Evolutionary conservation across 192 early-diverging fungal species (phyloP), one percentile per base, ranked within the genome.

Genomic region (Phycomyces nitens): DNA sequence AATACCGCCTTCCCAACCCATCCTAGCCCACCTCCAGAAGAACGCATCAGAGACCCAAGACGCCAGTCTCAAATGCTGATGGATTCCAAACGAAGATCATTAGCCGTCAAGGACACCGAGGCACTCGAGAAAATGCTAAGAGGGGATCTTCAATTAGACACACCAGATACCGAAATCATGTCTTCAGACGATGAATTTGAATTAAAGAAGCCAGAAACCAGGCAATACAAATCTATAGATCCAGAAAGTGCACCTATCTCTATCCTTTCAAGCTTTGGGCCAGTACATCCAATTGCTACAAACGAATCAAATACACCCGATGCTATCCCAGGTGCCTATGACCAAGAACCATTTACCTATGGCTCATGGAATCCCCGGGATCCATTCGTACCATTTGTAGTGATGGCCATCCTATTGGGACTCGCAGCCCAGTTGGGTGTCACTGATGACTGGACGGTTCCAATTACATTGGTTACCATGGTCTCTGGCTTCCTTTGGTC

Each of bases 401-500:
- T 23, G 18, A 58, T 64, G 55, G 66, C 65, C 34, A 47, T 76
- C 3, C 40, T 76, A 12, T 62, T 76, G 38, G 64, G 64, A n/a
- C 34, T 64, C 51, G 65, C 74, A 2, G 56, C 65, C 18, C 57
- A 53, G 29, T 39, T 64, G 21, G 60, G 66, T 20, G 64, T 76
- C n/a, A 76, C 68, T 1, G 74, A 76, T 58, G 74, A 76, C 26
- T 76, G 74, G 74, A 76, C 65, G 0, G 43, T 70, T n/a, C 74
- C 74, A 2, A 49, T 76, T 41, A 67, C 69, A 11, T 53, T 76
- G 21, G 69, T 69, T 21, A 51, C 64, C 11, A 49, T 70, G 21
- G 69, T 71, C n/a, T 70, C 68, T 16, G 42, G 64, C n/a, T 71
- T 76, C 58, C 47, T 76, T 15, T 76, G 69, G 69, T 64, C 69